phyloP scores from a whole-genome alignment of 2,329 filamentous ascomycete species.

The Diaporthe sp. region DNA sequence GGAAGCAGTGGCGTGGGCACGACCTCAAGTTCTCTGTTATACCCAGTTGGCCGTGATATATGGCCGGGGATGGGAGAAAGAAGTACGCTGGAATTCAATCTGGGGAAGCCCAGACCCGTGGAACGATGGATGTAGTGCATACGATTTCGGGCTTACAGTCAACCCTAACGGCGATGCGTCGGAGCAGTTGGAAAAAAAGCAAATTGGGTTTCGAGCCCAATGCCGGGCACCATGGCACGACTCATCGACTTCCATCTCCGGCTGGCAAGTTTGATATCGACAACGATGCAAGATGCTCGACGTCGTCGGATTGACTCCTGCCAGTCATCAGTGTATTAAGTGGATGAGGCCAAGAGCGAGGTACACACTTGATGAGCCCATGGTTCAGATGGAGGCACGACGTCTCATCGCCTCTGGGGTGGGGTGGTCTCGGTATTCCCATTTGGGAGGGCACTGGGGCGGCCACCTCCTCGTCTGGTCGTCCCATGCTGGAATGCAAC shows the following conservation, averaged over 20 bases:
- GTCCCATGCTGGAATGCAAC: slow-evolving; percentile 33
- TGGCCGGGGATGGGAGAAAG: not conserved
- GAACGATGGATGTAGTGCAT: not conserved
- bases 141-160: not conserved
- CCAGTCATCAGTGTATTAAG: not conserved
- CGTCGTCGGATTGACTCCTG: not conserved
- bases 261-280: slow-evolving; percentile 21
- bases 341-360: not conserved
- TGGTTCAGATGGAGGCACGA: slow-evolving; percentile 32
- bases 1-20: not conserved
- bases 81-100: not conserved
- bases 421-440: slow-evolving; percentile 33
- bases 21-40: not conserved
- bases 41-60: not conserved
- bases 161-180: slow-evolving; percentile 1
- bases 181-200: slow-evolving; percentile 9
- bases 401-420: slow-evolving; percentile 30
- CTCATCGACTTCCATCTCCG: not conserved
- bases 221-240: slow-evolving; percentile 7
- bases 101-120: slow-evolving; percentile 12
- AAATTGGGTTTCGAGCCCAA: slow-evolving; percentile 20
- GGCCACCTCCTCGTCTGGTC: not conserved
- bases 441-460: slow-evolving; percentile 1
- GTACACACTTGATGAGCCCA: not conserved
- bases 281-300: not conserved